phyloP scores from a whole-genome alignment of 23 red algal species.

The Cyanidioschyzon merolae region DNA sequence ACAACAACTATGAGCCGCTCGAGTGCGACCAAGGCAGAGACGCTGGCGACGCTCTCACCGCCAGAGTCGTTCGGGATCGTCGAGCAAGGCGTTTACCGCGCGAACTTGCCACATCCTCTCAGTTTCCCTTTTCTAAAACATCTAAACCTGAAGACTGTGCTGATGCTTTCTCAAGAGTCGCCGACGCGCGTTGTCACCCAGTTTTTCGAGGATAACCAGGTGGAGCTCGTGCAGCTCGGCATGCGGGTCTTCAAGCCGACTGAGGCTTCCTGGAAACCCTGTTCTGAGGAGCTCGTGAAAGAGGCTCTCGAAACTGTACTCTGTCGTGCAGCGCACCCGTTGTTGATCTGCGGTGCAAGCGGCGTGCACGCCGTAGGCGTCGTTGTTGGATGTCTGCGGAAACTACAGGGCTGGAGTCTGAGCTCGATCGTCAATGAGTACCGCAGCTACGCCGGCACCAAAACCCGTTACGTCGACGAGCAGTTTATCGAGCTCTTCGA shows the following conservation, averaged over 20 bases:
- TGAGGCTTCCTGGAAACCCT: slow-evolving; percentile 55
- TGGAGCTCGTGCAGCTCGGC: slow-evolving; percentile 42
- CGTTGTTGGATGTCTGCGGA: slow-evolving; percentile 70
- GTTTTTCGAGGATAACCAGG: slow-evolving; percentile 42
- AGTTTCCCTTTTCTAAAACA: slow-evolving; percentile 54
- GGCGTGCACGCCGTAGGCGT: slow-evolving; percentile 65
- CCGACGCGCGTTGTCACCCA: slow-evolving; percentile 31
- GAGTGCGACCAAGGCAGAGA: background rate
- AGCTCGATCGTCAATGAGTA: slow-evolving; percentile 77
- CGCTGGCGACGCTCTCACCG: slow-evolving; percentile 31
- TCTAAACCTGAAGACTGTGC: slow-evolving; percentile 42
- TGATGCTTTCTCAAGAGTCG: slow-evolving; percentile 58
- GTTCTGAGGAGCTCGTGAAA: slow-evolving; percentile 78
- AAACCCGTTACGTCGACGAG: slow-evolving; percentile 74
- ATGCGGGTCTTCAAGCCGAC: background rate
- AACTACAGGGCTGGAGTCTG: slow-evolving; percentile 74
- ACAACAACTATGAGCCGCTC: background rate
- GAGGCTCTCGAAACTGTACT: slow-evolving; percentile 51
- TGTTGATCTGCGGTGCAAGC: slow-evolving; percentile 65
- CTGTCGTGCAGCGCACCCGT: slow-evolving; percentile 25
- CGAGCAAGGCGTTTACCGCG: slow-evolving; percentile 54
- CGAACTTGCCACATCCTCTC: slow-evolving; percentile 31
- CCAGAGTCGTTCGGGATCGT: slow-evolving; percentile 84
- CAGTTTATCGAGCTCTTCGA: slow-evolving; percentile 99
- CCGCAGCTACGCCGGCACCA: slow-evolving; percentile 45